Evolutionary conservation across 1,284 basidiomycete species (phyloP), one percentile per base, ranked within the genome.

Genomic region (Polyporus tsugae): DNA sequence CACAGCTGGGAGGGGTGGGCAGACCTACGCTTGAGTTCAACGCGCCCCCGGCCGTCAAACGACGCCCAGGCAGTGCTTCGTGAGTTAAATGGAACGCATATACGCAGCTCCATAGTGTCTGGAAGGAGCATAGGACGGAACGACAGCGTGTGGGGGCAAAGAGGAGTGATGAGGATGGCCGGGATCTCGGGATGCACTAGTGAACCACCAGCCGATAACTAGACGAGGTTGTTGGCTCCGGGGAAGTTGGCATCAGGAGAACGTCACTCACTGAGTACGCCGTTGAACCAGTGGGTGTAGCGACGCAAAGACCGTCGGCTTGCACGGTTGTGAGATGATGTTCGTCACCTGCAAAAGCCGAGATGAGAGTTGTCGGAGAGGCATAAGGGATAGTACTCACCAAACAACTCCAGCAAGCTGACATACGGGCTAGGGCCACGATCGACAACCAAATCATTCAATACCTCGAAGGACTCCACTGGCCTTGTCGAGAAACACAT

Each of bases 271-370:
- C 94, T 15, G 96, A 98, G 81, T 99, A 99, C 4, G 98, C 98
- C 2, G 98, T 99, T 0, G 97, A 99, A 10, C 97, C 97, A 0
- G 97, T 99, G 1, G 97, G 97, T 0, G 97, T 99, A 2, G 98
- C 94, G 17, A 99, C 93, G 39, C 95, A 97, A 35, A 99, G 83
- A 2, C 98, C 98, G 78, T 99, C 98, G 0, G 97, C 98, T 82
- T 99, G 98, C 0, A 99, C 98, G 0, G 98, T 99, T 0, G 98
- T 99, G 87, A 99, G 92, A 83, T 99, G 98, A 79, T 99, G 95
- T 75, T 99, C 97, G 77, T 99, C 98, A 69, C 96, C 96, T 98
- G 70, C 36, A 62, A 17, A 44, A n/a, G 6, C 42, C 7, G 4
- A 25, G 19, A 61, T 29, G 25, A 44, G 46, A 49, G 9, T 1